Base-by-base conservation (phyloP, 768 basidiomycete genomes). In the Pleurotus tuoliensis region DNA sequence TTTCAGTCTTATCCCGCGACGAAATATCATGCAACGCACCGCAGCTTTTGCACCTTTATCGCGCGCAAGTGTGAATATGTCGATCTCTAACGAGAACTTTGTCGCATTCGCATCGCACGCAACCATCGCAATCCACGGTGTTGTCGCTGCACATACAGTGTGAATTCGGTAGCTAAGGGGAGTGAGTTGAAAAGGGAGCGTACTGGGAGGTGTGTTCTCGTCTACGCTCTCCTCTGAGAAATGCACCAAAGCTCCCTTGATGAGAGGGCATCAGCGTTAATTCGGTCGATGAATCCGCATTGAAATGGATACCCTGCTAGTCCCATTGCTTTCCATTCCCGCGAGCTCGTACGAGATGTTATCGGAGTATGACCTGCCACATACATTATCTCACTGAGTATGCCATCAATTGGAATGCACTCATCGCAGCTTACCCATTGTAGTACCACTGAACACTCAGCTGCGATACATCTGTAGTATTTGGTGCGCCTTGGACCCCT, bases 121-220 rank as follows among this genome's bases (percentile, higher is more conserved):
- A 48, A 97, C 81, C 60, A 94, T 78, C 11, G 94, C 94, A 63
- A 97, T 89, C 93, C 94, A 97, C 3, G 94, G 92, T 0, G 93
- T 91, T 4, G 73, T 76, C 2, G 90, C 88, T 81, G 66, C 37
- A 57, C 62, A 65, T 54, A 22, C 62, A 51, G 43, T 40, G 62
- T 38, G 22, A 43, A n/a, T 11, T 7, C 51, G 57, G 52, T 51
- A 55, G 48, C 60, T 61, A 24, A 3, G 49, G 12, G 18, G 15
- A 51, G n/a, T 34, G 20, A 49, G 4, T 25, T 15, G 22, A n/a
- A 49, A 48, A 49, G 50, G 16, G 7, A 11, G 65, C 76, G 68
- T 56, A 77, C 76, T 74, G 49, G 83, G 71, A 73, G 83, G 80
- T 43, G 76, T 80, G 27, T 71, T 67, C 56, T 77, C 74, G 24